A percentile compares a stretch with the other conserved stretches of the same genome.
phyloP scores from a whole-genome alignment of 139 green algal species.

The Chlamydomonas applanata region DNA sequence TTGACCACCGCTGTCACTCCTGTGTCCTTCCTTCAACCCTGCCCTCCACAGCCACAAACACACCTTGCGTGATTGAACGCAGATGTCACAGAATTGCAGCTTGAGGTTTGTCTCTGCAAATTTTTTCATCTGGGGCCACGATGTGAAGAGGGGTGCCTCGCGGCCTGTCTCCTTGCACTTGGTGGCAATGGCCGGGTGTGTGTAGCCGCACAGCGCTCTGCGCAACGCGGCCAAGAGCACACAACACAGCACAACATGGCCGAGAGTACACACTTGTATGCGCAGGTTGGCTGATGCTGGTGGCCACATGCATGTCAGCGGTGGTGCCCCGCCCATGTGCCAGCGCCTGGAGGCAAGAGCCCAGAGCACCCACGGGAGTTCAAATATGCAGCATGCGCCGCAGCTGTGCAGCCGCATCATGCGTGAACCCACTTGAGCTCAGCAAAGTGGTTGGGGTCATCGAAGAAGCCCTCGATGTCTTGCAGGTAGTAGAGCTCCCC shows the following conservation, averaged over 20 bases:
- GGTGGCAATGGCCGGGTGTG: conserved; percentile 59
- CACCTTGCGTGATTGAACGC: conserved; percentile 85
- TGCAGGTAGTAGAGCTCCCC: conserved; percentile 54
- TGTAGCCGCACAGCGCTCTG: conserved; percentile 73
- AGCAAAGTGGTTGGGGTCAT: conserved; percentile 80
- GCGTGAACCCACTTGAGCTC: conserved; percentile 56
- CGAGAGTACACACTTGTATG: background rate
- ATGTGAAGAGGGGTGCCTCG: conserved; percentile 42
- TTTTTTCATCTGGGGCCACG: conserved; percentile 61
- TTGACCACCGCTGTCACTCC: background rate
- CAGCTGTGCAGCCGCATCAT: background rate
- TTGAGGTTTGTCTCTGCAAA: conserved; percentile 59
- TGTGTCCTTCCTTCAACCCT: background rate
- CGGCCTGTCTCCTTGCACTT: conserved; percentile 3
- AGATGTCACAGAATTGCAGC: conserved; percentile 88
- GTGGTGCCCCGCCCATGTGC: no score
- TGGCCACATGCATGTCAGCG: no score
- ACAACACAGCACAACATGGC: no score
- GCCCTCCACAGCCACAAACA: background rate
- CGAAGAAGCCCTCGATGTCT: conserved; percentile 82
- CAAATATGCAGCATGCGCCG: background rate
- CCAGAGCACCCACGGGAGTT: no score
- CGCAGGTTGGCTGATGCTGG: background rate
- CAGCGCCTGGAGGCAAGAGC: no score
- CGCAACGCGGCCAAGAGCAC: conserved; percentile 10